Evolutionary conservation across 441 rosid genomes (phyloP).

Genomic region (Brassica hybrid): DNA sequence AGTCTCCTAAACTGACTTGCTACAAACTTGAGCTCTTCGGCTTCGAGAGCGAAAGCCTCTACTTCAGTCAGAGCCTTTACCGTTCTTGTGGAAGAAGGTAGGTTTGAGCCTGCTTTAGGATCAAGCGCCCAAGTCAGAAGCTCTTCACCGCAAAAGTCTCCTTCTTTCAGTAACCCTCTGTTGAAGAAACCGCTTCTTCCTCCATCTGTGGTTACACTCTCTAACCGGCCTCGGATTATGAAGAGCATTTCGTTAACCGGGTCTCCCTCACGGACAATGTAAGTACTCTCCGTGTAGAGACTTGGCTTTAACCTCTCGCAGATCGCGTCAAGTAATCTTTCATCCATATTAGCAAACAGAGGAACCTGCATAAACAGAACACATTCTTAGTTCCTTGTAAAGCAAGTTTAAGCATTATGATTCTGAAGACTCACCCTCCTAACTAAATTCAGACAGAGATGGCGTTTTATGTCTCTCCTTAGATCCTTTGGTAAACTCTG

Average conservation of each 20-base stretch:
- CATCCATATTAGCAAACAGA: constrained; percentile 95
- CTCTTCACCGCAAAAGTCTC: constrained; percentile 58
- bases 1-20: constrained; percentile 91
- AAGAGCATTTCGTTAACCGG: constrained; percentile 94
- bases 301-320: constrained; percentile 93
- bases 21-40: constrained; percentile 87
- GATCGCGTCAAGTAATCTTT: constrained; percentile 83
- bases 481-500: constrained; percentile 93
- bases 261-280: constrained; percentile 92
- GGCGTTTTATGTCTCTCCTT: constrained; percentile 89
- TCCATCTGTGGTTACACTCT: constrained; percentile 95
- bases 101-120: constrained; percentile 42
- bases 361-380: constrained; percentile 63
- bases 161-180: constrained; percentile 76
- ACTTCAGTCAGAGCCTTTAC: constrained; percentile 77
- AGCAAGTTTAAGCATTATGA: constrained; percentile 6
- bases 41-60: constrained; percentile 90
- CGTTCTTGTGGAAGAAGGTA: constrained; percentile 56
- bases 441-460: constrained; percentile 89
- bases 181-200: constrained; percentile 96
- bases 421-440: constrained; percentile 68
- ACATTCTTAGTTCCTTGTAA: neutral
- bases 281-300: constrained; percentile 77
- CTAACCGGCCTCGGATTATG: constrained; percentile 85
- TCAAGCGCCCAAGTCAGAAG: constrained; percentile 48